Percentiles rank a stretch among this genome's conserved stretches.
These are phyloP conservation scores for Mrakiaceae sp. DNA, from an alignment of 1,284 basidiomycete genomes.

Conservation along the genomic window DNA sequence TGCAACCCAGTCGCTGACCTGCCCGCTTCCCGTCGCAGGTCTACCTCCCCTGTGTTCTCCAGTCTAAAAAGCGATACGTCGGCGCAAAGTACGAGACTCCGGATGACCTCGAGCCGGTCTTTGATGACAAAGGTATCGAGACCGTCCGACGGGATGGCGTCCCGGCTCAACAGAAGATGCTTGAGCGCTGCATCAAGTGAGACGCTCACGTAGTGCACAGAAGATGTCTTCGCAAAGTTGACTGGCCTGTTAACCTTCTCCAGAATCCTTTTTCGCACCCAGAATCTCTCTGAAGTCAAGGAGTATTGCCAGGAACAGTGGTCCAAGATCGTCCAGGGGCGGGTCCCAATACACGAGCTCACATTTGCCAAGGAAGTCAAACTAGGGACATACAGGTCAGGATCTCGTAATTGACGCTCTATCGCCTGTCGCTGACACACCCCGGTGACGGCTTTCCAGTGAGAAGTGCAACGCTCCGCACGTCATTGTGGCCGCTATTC, in stretches of 20 bases:
- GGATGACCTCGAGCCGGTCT: conserved; percentile 64
- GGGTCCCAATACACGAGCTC: conserved; percentile 76
- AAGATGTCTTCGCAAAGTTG: background rate
- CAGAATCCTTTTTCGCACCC: conserved; percentile 76
- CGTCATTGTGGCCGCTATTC: conserved; percentile 74
- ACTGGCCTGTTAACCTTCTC: background rate
- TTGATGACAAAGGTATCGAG: conserved; percentile 97
- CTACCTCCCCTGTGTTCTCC: conserved; percentile 81
- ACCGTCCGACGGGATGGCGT: conserved; percentile 87
- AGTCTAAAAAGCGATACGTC: conserved; percentile 95
- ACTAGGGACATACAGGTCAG: conserved; percentile 78
- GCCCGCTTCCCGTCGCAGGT: conserved; percentile 43
- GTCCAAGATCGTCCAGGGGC: conserved; percentile 70
- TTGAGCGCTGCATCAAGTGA: conserved; percentile 74
- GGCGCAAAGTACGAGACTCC: conserved; percentile 86
- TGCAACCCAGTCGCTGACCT: background rate
- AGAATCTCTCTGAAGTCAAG: conserved; percentile 81
- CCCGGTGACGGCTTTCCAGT: conserved; percentile 31
- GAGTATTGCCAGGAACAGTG: conserved; percentile 77
- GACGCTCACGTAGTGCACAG: conserved; percentile 18
- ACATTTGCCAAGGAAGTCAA: conserved; percentile 89
- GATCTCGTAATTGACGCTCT: background rate
- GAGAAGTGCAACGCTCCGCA: conserved; percentile 78
- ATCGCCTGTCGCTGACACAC: background rate
- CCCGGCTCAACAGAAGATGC: conserved; percentile 77